phyloP scores from a whole-genome alignment of 441 rosid genomes.

The Euphorbia celastroides region DNA sequence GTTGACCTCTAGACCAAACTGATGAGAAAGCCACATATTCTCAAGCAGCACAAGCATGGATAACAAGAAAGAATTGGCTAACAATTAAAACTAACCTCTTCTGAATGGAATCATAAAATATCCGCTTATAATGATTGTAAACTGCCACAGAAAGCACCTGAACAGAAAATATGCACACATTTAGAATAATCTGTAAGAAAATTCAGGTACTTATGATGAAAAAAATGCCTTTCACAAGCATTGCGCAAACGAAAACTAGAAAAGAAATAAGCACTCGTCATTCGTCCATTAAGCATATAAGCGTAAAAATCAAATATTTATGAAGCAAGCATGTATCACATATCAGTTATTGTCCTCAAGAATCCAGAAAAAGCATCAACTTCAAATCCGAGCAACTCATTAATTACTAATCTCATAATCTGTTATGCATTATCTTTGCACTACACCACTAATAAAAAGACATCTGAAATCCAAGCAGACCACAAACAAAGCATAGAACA shows the following conservation, averaged over 20 bases:
- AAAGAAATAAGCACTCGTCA: not conserved
- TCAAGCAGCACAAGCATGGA: not conserved
- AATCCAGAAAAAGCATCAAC: not conserved
- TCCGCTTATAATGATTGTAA: constrained; percentile 93
- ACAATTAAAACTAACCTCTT: constrained; percentile 49
- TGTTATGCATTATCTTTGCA: not conserved
- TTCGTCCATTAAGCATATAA: not conserved
- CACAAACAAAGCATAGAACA: not conserved
- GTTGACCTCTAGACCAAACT: not conserved
- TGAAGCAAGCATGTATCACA: too few relatives aligned
- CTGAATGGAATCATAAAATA: constrained; percentile 54
- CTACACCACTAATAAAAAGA: not conserved
- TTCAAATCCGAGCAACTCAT: not conserved
- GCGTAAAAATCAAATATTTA: not conserved
- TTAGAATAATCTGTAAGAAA: not conserved
- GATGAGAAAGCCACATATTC: not conserved
- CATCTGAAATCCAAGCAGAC: constrained; percentile 9
- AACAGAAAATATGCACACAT: constrained; percentile 5
- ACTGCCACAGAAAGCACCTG: constrained; percentile 97
- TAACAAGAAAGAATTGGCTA: not conserved
- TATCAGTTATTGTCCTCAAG: not conserved
- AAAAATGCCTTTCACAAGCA: too few relatives aligned
- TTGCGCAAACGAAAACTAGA: not conserved
- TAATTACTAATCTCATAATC: not conserved
- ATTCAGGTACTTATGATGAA: not conserved